Evolutionary conservation across 495 filamentous ascomycete genomes (phyloP).

Genomic region (Penicillium flavigenum): DNA sequence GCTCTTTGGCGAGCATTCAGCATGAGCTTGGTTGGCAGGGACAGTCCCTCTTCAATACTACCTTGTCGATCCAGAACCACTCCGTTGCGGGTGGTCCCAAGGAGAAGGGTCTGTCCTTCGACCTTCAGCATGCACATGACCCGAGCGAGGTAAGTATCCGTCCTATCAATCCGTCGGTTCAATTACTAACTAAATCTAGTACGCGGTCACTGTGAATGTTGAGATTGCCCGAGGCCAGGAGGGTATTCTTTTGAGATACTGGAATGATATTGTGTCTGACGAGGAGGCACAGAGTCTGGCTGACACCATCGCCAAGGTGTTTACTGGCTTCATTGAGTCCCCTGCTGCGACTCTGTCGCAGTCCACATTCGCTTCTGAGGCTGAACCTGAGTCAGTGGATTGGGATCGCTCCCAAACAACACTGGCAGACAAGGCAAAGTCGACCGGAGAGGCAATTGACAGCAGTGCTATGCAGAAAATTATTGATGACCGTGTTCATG

Average conservation of each 20-base stretch:
- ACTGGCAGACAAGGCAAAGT: slow-evolving; percentile 17
- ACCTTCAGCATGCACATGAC: slow-evolving; percentile 43
- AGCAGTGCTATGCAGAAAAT: slow-evolving; percentile 34
- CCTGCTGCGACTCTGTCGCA: slow-evolving; percentile 26
- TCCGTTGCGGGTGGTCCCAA: slow-evolving; percentile 32
- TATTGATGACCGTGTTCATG: slow-evolving; percentile 44
- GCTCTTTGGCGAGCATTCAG: slow-evolving; percentile 55
- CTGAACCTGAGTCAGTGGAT: slow-evolving; percentile 4
- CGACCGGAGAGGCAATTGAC: slow-evolving; percentile 21
- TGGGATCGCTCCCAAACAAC: slow-evolving; percentile 19
- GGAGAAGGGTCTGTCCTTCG: slow-evolving; percentile 40
- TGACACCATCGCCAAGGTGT: slow-evolving; percentile 35
- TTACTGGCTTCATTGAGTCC: slow-evolving; percentile 37
- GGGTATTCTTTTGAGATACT: slow-evolving; percentile 50
- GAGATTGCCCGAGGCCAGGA: slow-evolving; percentile 43
- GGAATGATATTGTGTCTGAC: slow-evolving; percentile 47
- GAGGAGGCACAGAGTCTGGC: slow-evolving; percentile 35
- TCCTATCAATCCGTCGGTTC: background rate
- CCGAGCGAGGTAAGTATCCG: slow-evolving; percentile 44
- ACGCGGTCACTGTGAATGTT: slow-evolving; percentile 50
- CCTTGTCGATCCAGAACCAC: slow-evolving; percentile 55
- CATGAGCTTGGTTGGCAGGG: slow-evolving; percentile 53
- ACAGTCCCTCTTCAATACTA: slow-evolving; percentile 57
- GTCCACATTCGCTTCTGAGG: slow-evolving; percentile 18
- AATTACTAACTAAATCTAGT: slow-evolving; percentile 29